Percentiles rank a stretch among this genome's conserved stretches.
Conservation (phyloP, 164 flowering plant genomes). For the Tetrastigma voinierianum region DNA sequence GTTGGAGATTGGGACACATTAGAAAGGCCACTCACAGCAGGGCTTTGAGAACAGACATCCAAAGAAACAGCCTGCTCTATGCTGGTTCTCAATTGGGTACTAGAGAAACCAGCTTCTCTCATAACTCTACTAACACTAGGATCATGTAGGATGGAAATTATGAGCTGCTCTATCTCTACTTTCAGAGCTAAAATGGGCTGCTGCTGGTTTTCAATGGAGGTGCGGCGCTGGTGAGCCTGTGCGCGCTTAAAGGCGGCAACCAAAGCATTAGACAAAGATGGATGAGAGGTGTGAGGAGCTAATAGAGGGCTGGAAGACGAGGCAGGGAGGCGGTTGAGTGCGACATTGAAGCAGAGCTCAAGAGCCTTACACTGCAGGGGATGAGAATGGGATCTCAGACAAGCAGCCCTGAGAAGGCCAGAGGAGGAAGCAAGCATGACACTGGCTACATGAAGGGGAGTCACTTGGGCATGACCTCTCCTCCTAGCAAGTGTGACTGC, state of each 20-base stretch:
- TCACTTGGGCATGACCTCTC: constrained; percentile 87
- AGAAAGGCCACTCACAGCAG: constrained; percentile 21
- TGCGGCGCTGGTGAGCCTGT: constrained; percentile 88
- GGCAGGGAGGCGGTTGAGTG: constrained; percentile 82
- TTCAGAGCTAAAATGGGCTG: constrained; percentile 77
- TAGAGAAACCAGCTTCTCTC: constrained; percentile 94
- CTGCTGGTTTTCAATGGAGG: constrained; percentile 73
- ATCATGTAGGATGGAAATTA: constrained; percentile 88
- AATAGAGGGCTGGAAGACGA: constrained; percentile 55
- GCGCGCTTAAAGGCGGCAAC: constrained; percentile 92
- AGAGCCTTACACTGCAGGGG: constrained; percentile 88
- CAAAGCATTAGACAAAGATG: constrained; percentile 76
- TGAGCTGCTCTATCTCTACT: constrained; percentile 80
- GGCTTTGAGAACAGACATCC: constrained; percentile 39
- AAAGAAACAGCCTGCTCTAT: constrained; percentile 71
- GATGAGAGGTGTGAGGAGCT: constrained; percentile 45
- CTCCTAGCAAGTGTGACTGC: constrained; percentile 59
- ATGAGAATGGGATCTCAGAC: constrained; percentile 74
- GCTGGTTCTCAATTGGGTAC: constrained; percentile 71
- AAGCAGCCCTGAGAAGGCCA: constrained; percentile 64
- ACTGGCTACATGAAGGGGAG: constrained; percentile 90
- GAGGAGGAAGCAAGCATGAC: constrained; percentile 67
- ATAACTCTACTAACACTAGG: constrained; percentile 97
- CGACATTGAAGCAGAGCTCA: constrained; percentile 90
- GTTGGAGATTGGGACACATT: constrained; percentile 18